Percentiles rank a stretch among this genome's conserved stretches.
phyloP scores from a whole-genome alignment of 1,284 basidiomycete species.

The Phaffia rhodozyma region DNA sequence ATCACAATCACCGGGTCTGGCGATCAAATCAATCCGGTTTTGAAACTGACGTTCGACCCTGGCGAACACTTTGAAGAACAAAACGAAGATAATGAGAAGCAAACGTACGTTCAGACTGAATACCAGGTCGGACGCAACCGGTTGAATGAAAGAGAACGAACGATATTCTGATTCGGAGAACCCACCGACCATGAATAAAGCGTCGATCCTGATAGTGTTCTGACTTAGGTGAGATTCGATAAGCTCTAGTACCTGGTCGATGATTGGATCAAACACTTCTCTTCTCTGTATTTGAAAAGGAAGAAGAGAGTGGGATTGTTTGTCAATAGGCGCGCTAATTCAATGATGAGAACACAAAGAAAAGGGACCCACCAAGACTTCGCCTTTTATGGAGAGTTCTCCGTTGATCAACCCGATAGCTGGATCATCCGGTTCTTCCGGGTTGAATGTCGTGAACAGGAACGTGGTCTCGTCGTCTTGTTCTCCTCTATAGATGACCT shows the following conservation, averaged over 20 bases:
- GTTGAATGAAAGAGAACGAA: too few species aligned
- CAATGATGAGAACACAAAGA: too few species aligned
- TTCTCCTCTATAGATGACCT: constrained; percentile 55
- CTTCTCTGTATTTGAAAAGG: constrained; percentile 33
- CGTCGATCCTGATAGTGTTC: constrained; percentile 55
- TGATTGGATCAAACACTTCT: constrained; percentile 68
- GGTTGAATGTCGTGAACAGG: constrained; percentile 44
- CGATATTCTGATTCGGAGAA: constrained; percentile 65
- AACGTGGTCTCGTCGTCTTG: constrained; percentile 59
- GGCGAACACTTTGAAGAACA: too few species aligned
- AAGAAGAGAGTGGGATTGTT: too few species aligned
- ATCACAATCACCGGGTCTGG: constrained; percentile 63
- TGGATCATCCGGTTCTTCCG: constrained; percentile 44
- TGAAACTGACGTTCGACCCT: constrained; percentile 57
- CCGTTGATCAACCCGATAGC: constrained; percentile 61
- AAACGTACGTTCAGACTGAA: constrained; percentile 25
- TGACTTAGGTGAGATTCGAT: constrained; percentile 57
- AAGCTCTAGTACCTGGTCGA: constrained; percentile 58
- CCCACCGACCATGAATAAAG: constrained; percentile 67
- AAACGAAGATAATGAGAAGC: too few species aligned
- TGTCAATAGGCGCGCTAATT: too few species aligned
- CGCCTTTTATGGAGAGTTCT: constrained; percentile 63
- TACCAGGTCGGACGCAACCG: constrained; percentile 38
- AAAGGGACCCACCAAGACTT: constrained; percentile 38
- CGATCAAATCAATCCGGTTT: constrained; percentile 53